phyloP scores from a whole-genome alignment of 1,139 yeast genomes.

The Lodderomyces jiufengensis region DNA sequence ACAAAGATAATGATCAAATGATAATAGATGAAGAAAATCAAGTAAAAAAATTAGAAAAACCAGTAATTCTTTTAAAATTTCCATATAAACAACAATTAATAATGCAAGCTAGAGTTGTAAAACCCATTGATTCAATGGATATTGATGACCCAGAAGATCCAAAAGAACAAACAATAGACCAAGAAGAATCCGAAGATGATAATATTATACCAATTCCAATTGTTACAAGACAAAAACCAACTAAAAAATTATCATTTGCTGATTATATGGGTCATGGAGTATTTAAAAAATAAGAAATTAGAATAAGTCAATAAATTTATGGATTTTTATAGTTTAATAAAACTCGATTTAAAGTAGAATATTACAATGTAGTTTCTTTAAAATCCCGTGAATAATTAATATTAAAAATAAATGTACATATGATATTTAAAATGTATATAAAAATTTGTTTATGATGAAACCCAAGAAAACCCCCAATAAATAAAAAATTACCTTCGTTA shows the following conservation, averaged over 20 bases:
- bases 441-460: too few relatives aligned
- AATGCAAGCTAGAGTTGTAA: background rate
- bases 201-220: conserved; percentile 16
- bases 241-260: conserved; percentile 76
- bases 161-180: background rate
- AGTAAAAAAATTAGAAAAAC: conserved; percentile 4
- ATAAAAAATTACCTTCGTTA: conserved; percentile 1
- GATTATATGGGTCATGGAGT: conserved; percentile 54
- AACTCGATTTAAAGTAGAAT: too few relatives aligned
- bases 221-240: conserved; percentile 24
- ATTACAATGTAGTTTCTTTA: background rate
- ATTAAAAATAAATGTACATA: background rate
- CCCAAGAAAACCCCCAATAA: conserved; percentile 7
- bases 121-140: background rate
- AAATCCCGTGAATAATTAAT: conserved; percentile 6
- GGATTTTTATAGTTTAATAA: too few relatives aligned
- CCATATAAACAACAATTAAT: conserved; percentile 24
- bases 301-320: too few relatives aligned
- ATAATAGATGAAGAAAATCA: background rate
- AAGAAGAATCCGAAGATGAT: conserved; percentile 5
- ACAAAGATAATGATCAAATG: conserved; percentile 8
- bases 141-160: background rate
- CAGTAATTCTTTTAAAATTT: conserved; percentile 17
- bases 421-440: background rate
- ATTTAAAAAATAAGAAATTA: conserved; percentile 21